These are phyloP conservation scores for Agastache rugosa DNA, from an alignment of 257 asterid genomes.

Conservation along the genomic window DNA sequence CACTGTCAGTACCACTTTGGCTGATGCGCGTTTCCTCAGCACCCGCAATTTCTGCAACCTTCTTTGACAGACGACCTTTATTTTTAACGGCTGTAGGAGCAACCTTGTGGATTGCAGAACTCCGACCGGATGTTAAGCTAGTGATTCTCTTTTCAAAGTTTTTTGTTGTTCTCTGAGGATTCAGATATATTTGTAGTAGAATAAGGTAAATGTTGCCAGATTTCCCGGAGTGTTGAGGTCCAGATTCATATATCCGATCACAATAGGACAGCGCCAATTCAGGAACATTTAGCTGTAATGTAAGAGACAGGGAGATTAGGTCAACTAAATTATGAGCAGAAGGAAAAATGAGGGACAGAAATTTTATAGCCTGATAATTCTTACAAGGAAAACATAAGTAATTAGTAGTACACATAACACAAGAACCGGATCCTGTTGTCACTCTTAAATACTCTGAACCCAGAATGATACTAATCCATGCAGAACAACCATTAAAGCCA, in stretches of 20 bases:
- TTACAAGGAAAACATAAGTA: constrained; percentile 10
- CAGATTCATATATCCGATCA: constrained; percentile 82
- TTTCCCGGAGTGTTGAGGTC: constrained; percentile 70
- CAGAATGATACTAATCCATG: constrained; percentile 16
- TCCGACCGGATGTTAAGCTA: constrained; percentile 59
- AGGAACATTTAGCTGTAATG: constrained; percentile 81
- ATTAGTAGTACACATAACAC: background rate
- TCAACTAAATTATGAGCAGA: constrained; percentile 20
- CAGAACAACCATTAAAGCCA: constrained; percentile 29
- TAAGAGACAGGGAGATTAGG: constrained; percentile 32
- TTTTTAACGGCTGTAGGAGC: constrained; percentile 54
- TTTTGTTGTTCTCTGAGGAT: constrained; percentile 81
- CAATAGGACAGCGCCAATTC: constrained; percentile 91
- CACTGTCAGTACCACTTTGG: constrained; percentile 88
- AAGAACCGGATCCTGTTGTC: background rate
- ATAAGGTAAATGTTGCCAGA: constrained; percentile 83
- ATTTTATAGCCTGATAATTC: background rate
- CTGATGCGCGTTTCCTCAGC: constrained; percentile 78
- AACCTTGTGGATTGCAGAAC: constrained; percentile 57
- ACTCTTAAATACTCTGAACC: constrained; percentile 13
- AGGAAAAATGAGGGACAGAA: constrained; percentile 13
- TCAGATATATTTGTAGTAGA: constrained; percentile 89
- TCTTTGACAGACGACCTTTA: constrained; percentile 62
- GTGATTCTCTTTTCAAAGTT: constrained; percentile 74
- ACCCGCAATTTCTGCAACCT: constrained; percentile 86